Evolutionary conservation across 352 stramenopile genomes (phyloP).

Genomic region (Globisporangium ultimum): DNA sequence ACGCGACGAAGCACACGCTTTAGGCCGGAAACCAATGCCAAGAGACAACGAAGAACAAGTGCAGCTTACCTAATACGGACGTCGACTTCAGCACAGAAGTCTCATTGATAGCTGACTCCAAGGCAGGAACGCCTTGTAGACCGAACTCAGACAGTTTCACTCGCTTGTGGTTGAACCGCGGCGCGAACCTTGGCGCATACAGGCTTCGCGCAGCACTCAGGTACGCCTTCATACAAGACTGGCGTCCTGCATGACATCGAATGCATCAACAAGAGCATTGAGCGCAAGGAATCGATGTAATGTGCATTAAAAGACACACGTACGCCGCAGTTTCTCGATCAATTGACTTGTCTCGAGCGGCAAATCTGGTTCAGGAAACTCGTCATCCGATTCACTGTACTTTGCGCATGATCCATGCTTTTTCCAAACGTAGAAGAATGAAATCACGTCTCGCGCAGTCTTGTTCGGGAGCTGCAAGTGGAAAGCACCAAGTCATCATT

Average conservation of each 20-base stretch:
- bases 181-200: constrained; percentile 29
- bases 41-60: background rate
- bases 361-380: constrained; percentile 51
- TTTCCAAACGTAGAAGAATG: constrained; percentile 88
- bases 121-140: constrained; percentile 39
- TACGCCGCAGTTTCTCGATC: constrained; percentile 63
- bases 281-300: no score
- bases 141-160: constrained; percentile 50
- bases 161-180: constrained; percentile 43
- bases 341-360: constrained; percentile 55
- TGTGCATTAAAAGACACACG: constrained; percentile 6
- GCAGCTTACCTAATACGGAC: constrained; percentile 6
- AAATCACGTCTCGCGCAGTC: constrained; percentile 57
- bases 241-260: constrained; percentile 36
- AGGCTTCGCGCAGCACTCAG: constrained; percentile 56
- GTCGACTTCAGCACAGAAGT: constrained; percentile 41
- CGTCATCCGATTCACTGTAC: constrained; percentile 37
- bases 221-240: constrained; percentile 65
- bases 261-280: background rate
- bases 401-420: constrained; percentile 54
- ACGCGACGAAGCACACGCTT: background rate
- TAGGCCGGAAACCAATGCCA: background rate
- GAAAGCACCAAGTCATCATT: background rate
- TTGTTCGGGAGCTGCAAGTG: constrained; percentile 58
- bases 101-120: constrained; percentile 50